A percentile compares a stretch with the other conserved stretches of the same genome.
phyloP scores from a whole-genome alignment of 2,329 filamentous ascomycete species.

The Alternaria consortialis region DNA sequence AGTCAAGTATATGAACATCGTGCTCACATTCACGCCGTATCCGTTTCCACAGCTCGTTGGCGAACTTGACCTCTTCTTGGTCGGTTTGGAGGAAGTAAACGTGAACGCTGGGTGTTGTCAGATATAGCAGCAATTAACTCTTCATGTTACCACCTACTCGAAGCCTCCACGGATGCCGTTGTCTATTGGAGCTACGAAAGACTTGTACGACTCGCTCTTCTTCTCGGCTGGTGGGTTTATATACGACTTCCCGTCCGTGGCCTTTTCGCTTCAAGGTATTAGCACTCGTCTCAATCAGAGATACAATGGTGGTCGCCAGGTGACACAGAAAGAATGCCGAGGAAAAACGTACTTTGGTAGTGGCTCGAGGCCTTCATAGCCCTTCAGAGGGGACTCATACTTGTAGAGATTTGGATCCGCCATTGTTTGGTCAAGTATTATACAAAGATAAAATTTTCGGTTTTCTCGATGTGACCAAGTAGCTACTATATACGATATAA shows the following conservation, averaged over 20 bases:
- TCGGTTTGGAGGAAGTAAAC: constrained; percentile 79
- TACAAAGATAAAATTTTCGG: background rate
- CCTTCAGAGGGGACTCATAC: constrained; percentile 66
- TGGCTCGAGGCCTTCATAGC: constrained; percentile 66
- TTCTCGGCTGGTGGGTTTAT: constrained; percentile 70
- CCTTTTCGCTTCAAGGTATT: constrained; percentile 59
- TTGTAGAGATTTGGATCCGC: constrained; percentile 55
- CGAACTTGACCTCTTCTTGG: constrained; percentile 70
- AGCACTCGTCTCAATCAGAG: constrained; percentile 6
- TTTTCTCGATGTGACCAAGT: background rate
- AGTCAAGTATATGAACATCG: background rate
- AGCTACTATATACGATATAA: background rate
- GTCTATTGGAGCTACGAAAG: constrained; percentile 73
- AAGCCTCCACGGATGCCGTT: constrained; percentile 76
- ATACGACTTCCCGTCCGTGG: constrained; percentile 79
- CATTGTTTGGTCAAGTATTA: constrained; percentile 37
- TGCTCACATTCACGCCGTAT: constrained; percentile 79
- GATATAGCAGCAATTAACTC: background rate
- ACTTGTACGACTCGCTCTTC: constrained; percentile 73
- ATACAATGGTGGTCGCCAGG: background rate
- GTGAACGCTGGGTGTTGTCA: constrained; percentile 63
- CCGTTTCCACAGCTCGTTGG: constrained; percentile 76
- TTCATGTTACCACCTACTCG: constrained; percentile 57
- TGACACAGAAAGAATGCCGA: background rate
- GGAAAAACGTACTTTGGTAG: constrained; percentile 55